A percentile compares a stretch with the other conserved stretches of the same genome.
phyloP scores from a whole-genome alignment of 495 filamentous ascomycete species.

The Echria macrotheca region DNA sequence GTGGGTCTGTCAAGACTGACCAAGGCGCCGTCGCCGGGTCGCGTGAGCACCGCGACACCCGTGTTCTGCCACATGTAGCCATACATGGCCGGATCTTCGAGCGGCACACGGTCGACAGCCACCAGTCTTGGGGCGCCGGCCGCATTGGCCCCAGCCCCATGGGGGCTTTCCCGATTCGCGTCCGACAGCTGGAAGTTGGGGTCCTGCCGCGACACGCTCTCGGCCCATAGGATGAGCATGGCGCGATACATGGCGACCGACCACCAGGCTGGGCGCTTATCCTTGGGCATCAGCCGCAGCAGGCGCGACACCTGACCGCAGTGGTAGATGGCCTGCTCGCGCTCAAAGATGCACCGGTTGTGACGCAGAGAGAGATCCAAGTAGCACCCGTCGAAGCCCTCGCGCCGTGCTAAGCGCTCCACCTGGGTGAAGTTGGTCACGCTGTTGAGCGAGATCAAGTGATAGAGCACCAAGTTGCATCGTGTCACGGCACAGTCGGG shows the following conservation, averaged over 20 bases:
- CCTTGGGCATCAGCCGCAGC: slow-evolving; percentile 39
- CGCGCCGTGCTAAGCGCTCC: slow-evolving; percentile 51
- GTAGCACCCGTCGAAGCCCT: slow-evolving; percentile 43
- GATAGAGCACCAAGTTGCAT: slow-evolving; percentile 58
- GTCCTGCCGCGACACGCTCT: slow-evolving; percentile 33
- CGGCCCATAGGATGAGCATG: slow-evolving; percentile 45
- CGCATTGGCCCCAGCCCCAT: too few relatives aligned
- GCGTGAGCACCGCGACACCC: slow-evolving; percentile 34
- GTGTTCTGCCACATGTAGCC: slow-evolving; percentile 31
- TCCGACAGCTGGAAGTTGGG: slow-evolving; percentile 30
- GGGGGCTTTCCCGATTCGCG: slow-evolving; percentile 4
- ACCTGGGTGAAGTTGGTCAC: slow-evolving; percentile 54
- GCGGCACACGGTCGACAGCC: slow-evolving; percentile 35
- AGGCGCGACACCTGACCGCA: slow-evolving; percentile 54
- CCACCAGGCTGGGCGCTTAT: slow-evolving; percentile 50
- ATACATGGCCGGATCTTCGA: slow-evolving; percentile 33
- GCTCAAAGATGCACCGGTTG: slow-evolving; percentile 48
- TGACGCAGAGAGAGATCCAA: slow-evolving; percentile 43
- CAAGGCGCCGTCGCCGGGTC: slow-evolving; percentile 23
- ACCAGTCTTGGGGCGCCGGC: slow-evolving; percentile 18
- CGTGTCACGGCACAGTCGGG: slow-evolving; percentile 35
- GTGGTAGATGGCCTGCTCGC: slow-evolving; percentile 54
- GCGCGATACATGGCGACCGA: slow-evolving; percentile 48
- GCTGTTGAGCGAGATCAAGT: slow-evolving; percentile 57
- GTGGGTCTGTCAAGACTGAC: slow-evolving; percentile 33